Evolutionary conservation across 2,329 filamentous ascomycete species (phyloP).

Genomic region (Diplocarpon mali): DNA sequence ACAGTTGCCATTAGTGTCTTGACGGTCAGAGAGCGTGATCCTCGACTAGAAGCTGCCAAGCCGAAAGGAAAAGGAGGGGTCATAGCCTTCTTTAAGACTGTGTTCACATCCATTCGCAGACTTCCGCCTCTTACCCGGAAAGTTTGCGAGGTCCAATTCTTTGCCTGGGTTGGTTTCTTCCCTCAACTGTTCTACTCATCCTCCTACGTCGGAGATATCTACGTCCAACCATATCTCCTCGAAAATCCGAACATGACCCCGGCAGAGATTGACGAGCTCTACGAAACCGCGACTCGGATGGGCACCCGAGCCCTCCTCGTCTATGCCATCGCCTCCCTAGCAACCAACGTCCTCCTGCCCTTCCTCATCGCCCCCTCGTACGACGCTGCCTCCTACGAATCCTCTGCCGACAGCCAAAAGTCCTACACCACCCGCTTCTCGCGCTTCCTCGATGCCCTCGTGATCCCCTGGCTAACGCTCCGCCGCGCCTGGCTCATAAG

Average conservation of each 20-base stretch:
- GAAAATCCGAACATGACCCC: conserved; percentile 68
- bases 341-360: conserved; percentile 72
- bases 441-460: conserved; percentile 45
- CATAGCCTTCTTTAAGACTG: conserved; percentile 66
- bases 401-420: conserved; percentile 15
- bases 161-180: conserved; percentile 92
- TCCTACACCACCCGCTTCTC: conserved; percentile 23
- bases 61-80: conserved; percentile 52
- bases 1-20: conserved; percentile 63
- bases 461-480: conserved; percentile 75
- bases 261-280: conserved; percentile 65
- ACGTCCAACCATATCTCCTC: conserved; percentile 71
- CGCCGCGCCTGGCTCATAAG: conserved; percentile 80
- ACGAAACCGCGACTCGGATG: conserved; percentile 74
- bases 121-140: conserved; percentile 73
- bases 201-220: conserved; percentile 87
- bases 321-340: conserved; percentile 76
- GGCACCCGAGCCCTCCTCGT: conserved; percentile 84
- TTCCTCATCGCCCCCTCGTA: conserved; percentile 80
- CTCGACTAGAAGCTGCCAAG: conserved; percentile 56
- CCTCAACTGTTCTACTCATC: conserved; percentile 93
- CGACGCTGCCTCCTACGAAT: conserved; percentile 30
- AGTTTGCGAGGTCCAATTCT: conserved; percentile 75
- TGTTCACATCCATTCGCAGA: conserved; percentile 64
- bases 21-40: conserved; percentile 68